Conservation (phyloP, 371 early-diverging fungal species). For the Encephalitozoon intestinalis region DNA sequence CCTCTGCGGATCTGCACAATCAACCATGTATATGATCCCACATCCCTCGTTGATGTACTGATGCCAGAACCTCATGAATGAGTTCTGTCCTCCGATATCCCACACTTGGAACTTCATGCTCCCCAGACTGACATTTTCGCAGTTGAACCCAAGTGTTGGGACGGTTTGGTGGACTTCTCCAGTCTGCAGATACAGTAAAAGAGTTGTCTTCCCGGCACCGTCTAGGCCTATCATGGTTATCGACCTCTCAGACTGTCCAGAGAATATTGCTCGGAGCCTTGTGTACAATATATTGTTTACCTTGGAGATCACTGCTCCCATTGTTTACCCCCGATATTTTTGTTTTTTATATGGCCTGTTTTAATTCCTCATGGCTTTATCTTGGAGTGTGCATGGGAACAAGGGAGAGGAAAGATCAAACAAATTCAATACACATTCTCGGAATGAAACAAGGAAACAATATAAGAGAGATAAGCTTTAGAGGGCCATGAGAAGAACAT, state of each 20-base stretch:
- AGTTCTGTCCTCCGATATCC: conserved; percentile 64
- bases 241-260: conserved; percentile 24
- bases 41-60: conserved; percentile 59
- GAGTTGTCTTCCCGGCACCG: conserved; percentile 69
- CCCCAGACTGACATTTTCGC: conserved; percentile 59
- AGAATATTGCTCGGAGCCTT: conserved; percentile 20
- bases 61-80: conserved; percentile 61
- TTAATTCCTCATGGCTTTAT: background rate
- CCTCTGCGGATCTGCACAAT: conserved; percentile 79
- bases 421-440: conserved; percentile 5
- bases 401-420: background rate
- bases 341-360: conserved; percentile 10
- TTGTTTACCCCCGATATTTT: conserved; percentile 9
- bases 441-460: conserved; percentile 4
- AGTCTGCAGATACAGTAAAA: conserved; percentile 70
- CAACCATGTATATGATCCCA: conserved; percentile 80
- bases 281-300: conserved; percentile 5
- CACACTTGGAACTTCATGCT: conserved; percentile 60
- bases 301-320: conserved; percentile 21
- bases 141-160: conserved; percentile 71
- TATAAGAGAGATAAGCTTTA: background rate
- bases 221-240: conserved; percentile 67
- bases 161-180: conserved; percentile 75
- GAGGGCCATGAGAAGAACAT: background rate
- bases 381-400: background rate